phyloP scores from a whole-genome alignment of 805 yeast species.

The Barnettozyma sucrosica region DNA sequence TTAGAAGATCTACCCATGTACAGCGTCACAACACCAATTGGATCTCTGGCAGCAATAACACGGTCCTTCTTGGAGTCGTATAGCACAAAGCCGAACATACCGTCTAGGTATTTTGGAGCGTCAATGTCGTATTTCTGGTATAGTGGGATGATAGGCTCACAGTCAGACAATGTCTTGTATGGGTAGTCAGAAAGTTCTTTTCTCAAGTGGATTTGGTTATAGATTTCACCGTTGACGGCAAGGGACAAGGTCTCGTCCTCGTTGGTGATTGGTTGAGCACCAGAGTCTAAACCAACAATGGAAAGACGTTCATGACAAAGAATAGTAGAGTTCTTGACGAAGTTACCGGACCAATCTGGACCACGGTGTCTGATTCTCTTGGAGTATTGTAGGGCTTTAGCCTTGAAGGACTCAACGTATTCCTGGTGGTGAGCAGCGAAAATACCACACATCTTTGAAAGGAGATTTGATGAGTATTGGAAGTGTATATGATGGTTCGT shows the following conservation, averaged over 20 bases:
- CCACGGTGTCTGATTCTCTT: conserved; percentile 97
- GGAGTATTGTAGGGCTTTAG: conserved; percentile 82
- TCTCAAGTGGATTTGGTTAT: conserved; percentile 91
- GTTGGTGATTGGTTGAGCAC: conserved; percentile 95
- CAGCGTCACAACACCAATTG: conserved; percentile 93
- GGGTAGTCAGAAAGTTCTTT: conserved; percentile 63
- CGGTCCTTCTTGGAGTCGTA: conserved; percentile 83
- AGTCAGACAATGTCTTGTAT: conserved; percentile 85
- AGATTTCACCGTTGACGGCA: conserved; percentile 96
- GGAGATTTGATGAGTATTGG: conserved; percentile 5
- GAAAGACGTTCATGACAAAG: conserved; percentile 94
- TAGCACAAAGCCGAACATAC: conserved; percentile 95
- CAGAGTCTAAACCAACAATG: conserved; percentile 94
- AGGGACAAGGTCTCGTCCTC: conserved; percentile 66
- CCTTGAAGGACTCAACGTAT: conserved; percentile 74
- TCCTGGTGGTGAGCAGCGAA: conserved; percentile 86
- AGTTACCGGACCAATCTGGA: conserved; percentile 98
- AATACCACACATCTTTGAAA: conserved; percentile 83
- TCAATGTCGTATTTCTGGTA: conserved; percentile 82
- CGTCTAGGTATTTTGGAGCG: conserved; percentile 90
- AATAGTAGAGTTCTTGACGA: conserved; percentile 70
- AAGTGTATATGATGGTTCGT: not conserved
- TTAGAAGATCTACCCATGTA: conserved; percentile 82
- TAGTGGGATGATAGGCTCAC: conserved; percentile 96
- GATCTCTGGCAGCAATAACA: conserved; percentile 95